Conservation (phyloP, 2,329 filamentous ascomycete genomes). For the Talaromyces marneffei region DNA sequence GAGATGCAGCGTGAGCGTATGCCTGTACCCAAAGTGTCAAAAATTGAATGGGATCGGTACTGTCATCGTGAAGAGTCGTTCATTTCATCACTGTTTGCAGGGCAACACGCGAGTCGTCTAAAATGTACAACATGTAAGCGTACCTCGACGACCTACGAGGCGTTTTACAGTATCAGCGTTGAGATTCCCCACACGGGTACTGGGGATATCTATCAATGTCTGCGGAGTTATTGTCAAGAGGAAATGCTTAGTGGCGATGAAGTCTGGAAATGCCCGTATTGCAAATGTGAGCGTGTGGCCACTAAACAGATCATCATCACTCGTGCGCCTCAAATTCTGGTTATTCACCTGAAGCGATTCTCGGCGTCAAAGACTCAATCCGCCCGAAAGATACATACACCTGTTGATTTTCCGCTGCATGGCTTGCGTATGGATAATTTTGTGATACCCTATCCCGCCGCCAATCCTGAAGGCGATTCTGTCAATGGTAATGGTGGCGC, state of each 20-base stretch:
- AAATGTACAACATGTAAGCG: slow-evolving; percentile 56
- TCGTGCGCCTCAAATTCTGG: slow-evolving; percentile 71
- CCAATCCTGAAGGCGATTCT: slow-evolving; percentile 19
- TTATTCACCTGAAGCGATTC: slow-evolving; percentile 70
- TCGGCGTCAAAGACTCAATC: slow-evolving; percentile 51
- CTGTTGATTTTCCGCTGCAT: slow-evolving; percentile 70
- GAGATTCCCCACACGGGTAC: slow-evolving; percentile 60
- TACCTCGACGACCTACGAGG: slow-evolving; percentile 62
- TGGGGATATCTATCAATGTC: slow-evolving; percentile 60
- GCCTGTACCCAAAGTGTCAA: slow-evolving; percentile 59
- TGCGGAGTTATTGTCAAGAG: slow-evolving; percentile 62
- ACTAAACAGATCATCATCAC: slow-evolving; percentile 69
- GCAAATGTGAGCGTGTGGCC: slow-evolving; percentile 61
- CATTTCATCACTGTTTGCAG: slow-evolving; percentile 72
- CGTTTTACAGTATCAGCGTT: slow-evolving; percentile 66
- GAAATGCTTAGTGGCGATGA: slow-evolving; percentile 64
- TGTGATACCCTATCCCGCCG: slow-evolving; percentile 46
- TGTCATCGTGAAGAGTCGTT: slow-evolving; percentile 66
- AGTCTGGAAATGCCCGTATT: slow-evolving; percentile 67
- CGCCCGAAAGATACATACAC: slow-evolving; percentile 63
- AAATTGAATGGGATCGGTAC: slow-evolving; percentile 69
- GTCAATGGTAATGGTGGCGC: slow-evolving; percentile 54
- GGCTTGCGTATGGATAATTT: slow-evolving; percentile 60
- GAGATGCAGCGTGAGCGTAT: slow-evolving; percentile 57
- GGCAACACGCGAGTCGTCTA: slow-evolving; percentile 59